These are phyloP conservation scores for Sporothrix brasiliensis DNA, from an alignment of 2,329 filamentous ascomycete species.

Conservation along the genomic window DNA sequence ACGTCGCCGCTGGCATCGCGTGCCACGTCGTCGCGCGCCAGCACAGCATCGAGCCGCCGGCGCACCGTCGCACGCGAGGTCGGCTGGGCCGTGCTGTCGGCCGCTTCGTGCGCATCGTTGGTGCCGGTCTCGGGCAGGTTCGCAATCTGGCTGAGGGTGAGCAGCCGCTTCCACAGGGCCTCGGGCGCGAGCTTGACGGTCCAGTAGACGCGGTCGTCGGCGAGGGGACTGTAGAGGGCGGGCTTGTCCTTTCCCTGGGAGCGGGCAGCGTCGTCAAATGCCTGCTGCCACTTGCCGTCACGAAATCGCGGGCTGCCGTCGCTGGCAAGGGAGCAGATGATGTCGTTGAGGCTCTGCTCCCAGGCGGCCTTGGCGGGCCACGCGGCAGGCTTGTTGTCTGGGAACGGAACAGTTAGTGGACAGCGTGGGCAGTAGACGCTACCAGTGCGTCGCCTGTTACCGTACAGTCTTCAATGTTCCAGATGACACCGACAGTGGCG, in stretches of 20 bases:
- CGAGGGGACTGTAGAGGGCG: conserved; percentile 63
- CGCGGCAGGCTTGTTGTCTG: conserved; percentile 64
- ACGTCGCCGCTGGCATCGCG: conserved; percentile 65
- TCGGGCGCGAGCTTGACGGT: conserved; percentile 61
- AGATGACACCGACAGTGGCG: conserved; percentile 66
- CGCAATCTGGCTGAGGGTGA: conserved; percentile 69
- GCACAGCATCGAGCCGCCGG: conserved; percentile 56
- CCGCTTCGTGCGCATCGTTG: conserved; percentile 13
- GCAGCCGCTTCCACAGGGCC: conserved; percentile 64
- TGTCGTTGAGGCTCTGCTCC: conserved; percentile 64
- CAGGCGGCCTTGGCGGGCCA: conserved; percentile 62
- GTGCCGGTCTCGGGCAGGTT: conserved; percentile 53
- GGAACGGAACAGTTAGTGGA: background rate
- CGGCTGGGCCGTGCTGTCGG: background rate
- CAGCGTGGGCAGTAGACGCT: background rate
- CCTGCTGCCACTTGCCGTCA: conserved; percentile 63
- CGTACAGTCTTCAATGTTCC: conserved; percentile 73
- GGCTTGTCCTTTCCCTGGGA: conserved; percentile 34
- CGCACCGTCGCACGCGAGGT: conserved; percentile 54
- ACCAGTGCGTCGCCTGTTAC: conserved; percentile 37
- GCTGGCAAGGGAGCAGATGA: conserved; percentile 55
- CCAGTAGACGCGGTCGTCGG: conserved; percentile 59
- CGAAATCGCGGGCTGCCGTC: conserved; percentile 68
- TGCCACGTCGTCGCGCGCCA: conserved; percentile 59
- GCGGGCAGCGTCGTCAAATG: conserved; percentile 59